These are phyloP conservation scores for Artomyces pyxidatus DNA, from an alignment of 768 basidiomycete genomes.

Conservation along the genomic window DNA sequence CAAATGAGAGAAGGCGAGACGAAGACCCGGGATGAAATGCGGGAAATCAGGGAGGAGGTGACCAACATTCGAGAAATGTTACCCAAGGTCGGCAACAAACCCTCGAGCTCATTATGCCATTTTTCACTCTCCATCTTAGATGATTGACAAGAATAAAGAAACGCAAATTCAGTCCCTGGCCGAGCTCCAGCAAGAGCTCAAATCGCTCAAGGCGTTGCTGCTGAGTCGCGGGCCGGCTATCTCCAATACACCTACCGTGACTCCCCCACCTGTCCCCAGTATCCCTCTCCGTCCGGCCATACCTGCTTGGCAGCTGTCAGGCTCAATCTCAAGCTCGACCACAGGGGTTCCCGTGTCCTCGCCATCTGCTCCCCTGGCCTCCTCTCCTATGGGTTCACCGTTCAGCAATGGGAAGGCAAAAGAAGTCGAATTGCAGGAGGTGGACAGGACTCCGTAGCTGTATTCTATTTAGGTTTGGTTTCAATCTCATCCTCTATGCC, in stretches of 20 bases:
- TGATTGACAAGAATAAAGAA: conserved; percentile 91
- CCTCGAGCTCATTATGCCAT: conserved; percentile 2
- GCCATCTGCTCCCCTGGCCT: conserved; percentile 11
- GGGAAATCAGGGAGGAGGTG: conserved; percentile 86
- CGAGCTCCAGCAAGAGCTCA: conserved; percentile 90
- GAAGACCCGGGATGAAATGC: conserved; percentile 79
- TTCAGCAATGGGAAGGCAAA: conserved; percentile 50
- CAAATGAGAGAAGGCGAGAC: conserved; percentile 75
- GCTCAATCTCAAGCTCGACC: conserved; percentile 15
- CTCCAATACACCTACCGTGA: conserved; percentile 38
- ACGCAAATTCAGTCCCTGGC: conserved; percentile 72
- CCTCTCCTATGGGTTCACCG: conserved; percentile 13
- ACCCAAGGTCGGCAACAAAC: conserved; percentile 60
- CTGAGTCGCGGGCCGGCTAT: conserved; percentile 58
- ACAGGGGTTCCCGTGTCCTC: not conserved
- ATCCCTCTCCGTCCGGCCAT: conserved; percentile 61
- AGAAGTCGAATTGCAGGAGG: conserved; percentile 25
- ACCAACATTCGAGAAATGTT: conserved; percentile 86
- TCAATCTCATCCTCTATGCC: not conserved
- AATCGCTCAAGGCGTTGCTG: conserved; percentile 86
- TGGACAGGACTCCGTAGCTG: not conserved
- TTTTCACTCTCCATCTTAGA: conserved; percentile 35
- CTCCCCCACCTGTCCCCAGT: conserved; percentile 42
- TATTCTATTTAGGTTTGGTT: not conserved
- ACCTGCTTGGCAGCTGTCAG: conserved; percentile 85